Base-by-base conservation (phyloP, 2,329 filamentous ascomycete species). In the Cladosporium sp. region DNA sequence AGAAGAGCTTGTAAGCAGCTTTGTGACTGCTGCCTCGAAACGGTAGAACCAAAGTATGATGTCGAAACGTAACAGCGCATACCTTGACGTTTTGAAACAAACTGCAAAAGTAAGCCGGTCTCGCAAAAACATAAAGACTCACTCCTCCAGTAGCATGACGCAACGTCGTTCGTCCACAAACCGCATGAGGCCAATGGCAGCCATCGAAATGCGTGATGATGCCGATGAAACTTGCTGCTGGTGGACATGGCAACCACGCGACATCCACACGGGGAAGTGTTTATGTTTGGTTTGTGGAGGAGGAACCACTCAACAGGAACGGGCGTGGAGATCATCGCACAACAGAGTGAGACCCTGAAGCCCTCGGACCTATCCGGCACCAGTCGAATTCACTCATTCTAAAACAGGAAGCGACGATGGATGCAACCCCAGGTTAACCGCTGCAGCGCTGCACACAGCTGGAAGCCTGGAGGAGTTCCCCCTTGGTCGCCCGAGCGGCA, bases 241-340 rank as follows among this genome's bases (percentile, higher is more conserved):
- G 32, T 58, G 56, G 56, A 58, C 56, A 58, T 58, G 21, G 36
- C 56, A 58, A 58, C 56, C 56, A 58, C 36, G 56, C 56, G 56
- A 58, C 23, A 28, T 26, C 32, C 30, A 28, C 6, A 30, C 18
- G 25, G 18, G 28, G 13, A 56, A 56, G 39, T 46, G 39, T 46
- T 46, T 46, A 23, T 5, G 7, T 43, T n/a, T 32, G 10, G 4
- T 7, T 28, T 58, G 56, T 46, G 56, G 56, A 58, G 54, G 39
- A 46, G n/a, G 39, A 46, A 43, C 36, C 36, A 43, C 36, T n/a
- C 2, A 8, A 51, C 23, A 21, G 54, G 54, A 39, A 18, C 18
- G 26, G 26, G 30, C 28, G 30, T 56, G 53, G 54, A 58, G 34
- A 46, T 25, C 23, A 18, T 28, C 48, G 30, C 30, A 18, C 30